A percentile compares a stretch with the other conserved stretches of the same genome.
These are phyloP conservation scores for Phenoliferia sp. DNA, from an alignment of 1,284 basidiomycete genomes.

Conservation along the genomic window DNA sequence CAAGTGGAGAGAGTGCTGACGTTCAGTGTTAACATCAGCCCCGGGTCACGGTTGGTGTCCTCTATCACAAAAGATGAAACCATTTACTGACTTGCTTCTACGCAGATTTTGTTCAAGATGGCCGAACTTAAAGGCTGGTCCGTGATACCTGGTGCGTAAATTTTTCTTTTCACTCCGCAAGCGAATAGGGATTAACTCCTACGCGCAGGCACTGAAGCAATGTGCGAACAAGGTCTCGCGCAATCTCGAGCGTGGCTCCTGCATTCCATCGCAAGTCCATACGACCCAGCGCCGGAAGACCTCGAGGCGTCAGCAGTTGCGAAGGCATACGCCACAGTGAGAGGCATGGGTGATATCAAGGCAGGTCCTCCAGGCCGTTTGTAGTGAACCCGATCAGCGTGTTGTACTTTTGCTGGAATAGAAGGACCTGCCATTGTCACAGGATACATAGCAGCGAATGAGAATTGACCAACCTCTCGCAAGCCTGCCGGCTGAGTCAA, in stretches of 20 bases:
- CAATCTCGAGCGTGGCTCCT: slow-evolving; percentile 19
- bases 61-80: no score
- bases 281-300: not conserved
- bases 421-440: no score
- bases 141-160: slow-evolving; percentile 27
- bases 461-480: no score
- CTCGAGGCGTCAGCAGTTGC: not conserved
- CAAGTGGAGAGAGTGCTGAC: not conserved
- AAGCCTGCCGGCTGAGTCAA: no score
- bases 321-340: not conserved
- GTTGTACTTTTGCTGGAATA: no score
- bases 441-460: no score
- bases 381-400: no score
- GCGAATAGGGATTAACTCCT: not conserved
- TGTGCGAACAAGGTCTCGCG: slow-evolving; percentile 37
- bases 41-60: slow-evolving; percentile 26
- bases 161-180: not conserved
- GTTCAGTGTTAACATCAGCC: slow-evolving; percentile 15
- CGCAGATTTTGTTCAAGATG: slow-evolving; percentile 26
- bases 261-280: slow-evolving; percentile 5
- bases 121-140: slow-evolving; percentile 33
- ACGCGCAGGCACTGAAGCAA: slow-evolving; percentile 36
- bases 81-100: no score
- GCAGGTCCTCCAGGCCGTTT: no score
- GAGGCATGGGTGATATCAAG: slow-evolving; percentile 8